Percentiles rank a stretch among this genome's conserved stretches.
phyloP scores from a whole-genome alignment of 306 rosid genomes.

The Hippophae gyantsensis region DNA sequence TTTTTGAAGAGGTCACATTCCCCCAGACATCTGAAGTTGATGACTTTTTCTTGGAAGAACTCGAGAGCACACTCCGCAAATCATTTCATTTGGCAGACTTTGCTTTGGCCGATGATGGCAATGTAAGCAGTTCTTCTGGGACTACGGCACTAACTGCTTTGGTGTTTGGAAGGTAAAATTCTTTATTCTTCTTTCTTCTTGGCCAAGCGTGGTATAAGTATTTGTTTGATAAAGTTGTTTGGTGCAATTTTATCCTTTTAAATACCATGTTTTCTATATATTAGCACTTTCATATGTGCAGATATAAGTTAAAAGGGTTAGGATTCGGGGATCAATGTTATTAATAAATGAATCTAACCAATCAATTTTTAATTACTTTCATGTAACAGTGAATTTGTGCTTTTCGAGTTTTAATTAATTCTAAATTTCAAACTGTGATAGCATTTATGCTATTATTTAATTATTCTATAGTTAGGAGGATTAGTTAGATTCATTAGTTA shows the following conservation, averaged over 20 bases:
- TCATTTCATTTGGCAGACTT: slow-evolving; percentile 74
- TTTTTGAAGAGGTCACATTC: slow-evolving; percentile 67
- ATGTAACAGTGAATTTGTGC: no score
- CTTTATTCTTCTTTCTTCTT: not conserved
- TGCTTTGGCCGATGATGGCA: slow-evolving; percentile 75
- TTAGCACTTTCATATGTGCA: no score
- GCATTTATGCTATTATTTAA: no score
- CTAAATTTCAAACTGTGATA: no score
- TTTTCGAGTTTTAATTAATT: no score
- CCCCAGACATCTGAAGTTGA: slow-evolving; percentile 56
- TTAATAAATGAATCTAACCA: no score
- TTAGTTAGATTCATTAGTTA: no score
- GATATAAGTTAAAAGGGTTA: no score
- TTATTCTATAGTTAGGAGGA: no score
- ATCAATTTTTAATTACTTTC: no score
- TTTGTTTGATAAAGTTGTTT: not conserved
- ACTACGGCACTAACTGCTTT: slow-evolving; percentile 85
- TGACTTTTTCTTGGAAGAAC: slow-evolving; percentile 45
- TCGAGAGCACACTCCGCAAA: slow-evolving; percentile 48
- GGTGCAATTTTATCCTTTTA: not conserved
- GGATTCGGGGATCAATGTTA: no score
- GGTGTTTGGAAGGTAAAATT: slow-evolving; percentile 71
- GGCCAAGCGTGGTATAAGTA: not conserved
- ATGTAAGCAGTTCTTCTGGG: slow-evolving; percentile 74
- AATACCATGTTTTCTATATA: not conserved